These are phyloP conservation scores for Pythium grandisporangium DNA, from an alignment of 352 stramenopile genomes.

Conservation along the genomic window DNA sequence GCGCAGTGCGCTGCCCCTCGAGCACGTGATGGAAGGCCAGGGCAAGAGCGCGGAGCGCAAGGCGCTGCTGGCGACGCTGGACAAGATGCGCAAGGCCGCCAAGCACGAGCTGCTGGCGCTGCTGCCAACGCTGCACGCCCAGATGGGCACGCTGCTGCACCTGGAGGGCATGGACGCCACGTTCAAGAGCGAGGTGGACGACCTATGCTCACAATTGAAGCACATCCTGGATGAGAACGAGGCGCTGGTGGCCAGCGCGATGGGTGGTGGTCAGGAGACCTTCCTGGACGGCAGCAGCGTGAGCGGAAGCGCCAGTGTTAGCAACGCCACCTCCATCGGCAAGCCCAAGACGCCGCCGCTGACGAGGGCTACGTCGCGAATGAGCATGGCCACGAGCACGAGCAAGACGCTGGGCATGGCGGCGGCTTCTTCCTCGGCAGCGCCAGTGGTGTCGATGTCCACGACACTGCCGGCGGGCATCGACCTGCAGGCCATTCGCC, in stretches of 20 bases:
- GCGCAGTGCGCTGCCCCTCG: constrained; percentile 53
- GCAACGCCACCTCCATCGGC: not conserved
- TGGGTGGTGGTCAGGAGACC: not conserved
- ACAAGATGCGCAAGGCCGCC: constrained; percentile 71
- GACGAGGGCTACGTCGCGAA: not conserved
- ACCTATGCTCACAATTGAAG: constrained; percentile 33
- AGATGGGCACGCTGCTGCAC: constrained; percentile 36
- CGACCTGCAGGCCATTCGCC: constrained; percentile 75
- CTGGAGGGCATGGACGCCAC: constrained; percentile 38
- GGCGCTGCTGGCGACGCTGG: constrained; percentile 59
- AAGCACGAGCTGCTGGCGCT: constrained; percentile 72
- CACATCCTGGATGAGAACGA: constrained; percentile 28
- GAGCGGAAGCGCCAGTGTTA: not conserved
- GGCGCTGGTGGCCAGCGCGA: not conserved
- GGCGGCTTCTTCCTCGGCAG: not conserved
- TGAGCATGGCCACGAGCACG: not conserved
- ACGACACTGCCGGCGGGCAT: constrained; percentile 12
- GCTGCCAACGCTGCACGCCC: constrained; percentile 45
- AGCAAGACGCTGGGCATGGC: not conserved
- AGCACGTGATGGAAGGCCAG: constrained; percentile 60
- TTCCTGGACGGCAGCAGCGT: not conserved
- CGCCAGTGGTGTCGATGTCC: no score
- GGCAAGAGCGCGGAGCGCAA: constrained; percentile 69
- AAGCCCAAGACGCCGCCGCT: not conserved
- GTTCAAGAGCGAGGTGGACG: constrained; percentile 47